Evolutionary conservation across 2,329 filamentous ascomycete genomes (phyloP).

Genomic region (Harringtonia lauricola): DNA sequence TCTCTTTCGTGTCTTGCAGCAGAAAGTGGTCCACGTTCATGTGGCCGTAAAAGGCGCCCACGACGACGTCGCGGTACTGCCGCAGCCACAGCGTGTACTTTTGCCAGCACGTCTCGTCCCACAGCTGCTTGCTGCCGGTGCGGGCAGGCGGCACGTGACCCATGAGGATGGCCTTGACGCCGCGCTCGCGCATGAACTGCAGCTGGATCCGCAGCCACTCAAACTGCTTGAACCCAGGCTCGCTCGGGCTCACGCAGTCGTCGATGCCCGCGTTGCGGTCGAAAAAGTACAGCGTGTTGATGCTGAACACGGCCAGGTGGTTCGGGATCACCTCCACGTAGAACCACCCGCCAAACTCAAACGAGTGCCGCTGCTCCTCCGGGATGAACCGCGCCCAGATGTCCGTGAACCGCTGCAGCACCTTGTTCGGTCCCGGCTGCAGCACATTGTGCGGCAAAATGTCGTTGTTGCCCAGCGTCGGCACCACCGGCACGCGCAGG

Average conservation of each 20-base stretch:
- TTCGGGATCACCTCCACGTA: conserved; percentile 82
- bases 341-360: conserved; percentile 90
- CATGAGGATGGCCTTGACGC: conserved; percentile 89
- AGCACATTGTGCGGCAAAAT: conserved; percentile 96
- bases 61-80: conserved; percentile 83
- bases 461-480: conserved; percentile 94
- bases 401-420: conserved; percentile 65
- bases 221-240: conserved; percentile 89
- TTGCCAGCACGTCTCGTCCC: conserved; percentile 98
- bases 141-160: conserved; percentile 90
- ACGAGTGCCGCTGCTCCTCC: conserved; percentile 82
- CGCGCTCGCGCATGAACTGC: conserved; percentile 66
- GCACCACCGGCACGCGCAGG: conserved; percentile 68
- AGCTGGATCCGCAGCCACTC: conserved; percentile 92
- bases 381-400: conserved; percentile 86
- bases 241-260: conserved; percentile 65
- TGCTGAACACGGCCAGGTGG: conserved; percentile 76
- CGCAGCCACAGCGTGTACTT: conserved; percentile 87
- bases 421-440: conserved; percentile 71
- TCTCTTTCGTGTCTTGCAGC: conserved; percentile 71
- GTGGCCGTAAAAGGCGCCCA: conserved; percentile 73
- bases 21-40: conserved; percentile 99
- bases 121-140: conserved; percentile 72
- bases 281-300: conserved; percentile 97
- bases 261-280: conserved; percentile 88